Evolutionary conservation across 1,284 basidiomycete genomes (phyloP).

Genomic region (Melanopsichium pennsylvanicum): DNA sequence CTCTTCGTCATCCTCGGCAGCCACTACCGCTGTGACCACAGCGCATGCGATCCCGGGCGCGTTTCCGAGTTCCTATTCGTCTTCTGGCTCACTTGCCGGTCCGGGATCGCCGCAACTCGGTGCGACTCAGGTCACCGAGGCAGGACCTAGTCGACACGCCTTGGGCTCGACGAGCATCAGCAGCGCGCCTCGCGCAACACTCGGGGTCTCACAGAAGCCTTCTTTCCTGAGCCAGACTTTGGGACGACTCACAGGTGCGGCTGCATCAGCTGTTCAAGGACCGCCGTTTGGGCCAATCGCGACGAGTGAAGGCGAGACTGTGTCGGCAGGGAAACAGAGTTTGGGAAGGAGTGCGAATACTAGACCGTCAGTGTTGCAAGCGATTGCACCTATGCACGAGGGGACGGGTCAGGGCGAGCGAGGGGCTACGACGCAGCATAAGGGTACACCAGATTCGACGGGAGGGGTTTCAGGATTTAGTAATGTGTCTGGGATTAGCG

Average conservation of each 20-base stretch:
- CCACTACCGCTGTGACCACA: constrained; percentile 24
- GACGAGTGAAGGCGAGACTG: constrained; percentile 1
- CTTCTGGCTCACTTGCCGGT: constrained; percentile 21
- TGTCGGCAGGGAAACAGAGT: background rate
- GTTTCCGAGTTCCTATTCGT: constrained; percentile 33
- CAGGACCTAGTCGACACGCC: background rate
- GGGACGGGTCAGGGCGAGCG: background rate
- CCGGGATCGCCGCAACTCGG: constrained; percentile 7
- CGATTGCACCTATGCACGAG: constrained; percentile 22
- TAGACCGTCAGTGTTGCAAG: constrained; percentile 33
- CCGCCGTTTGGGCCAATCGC: constrained; percentile 17
- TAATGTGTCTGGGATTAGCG: constrained; percentile 21
- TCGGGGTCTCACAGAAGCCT: constrained; percentile 14
- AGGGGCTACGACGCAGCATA: constrained; percentile 7
- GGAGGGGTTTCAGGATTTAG: constrained; percentile 24
- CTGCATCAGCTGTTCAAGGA: constrained; percentile 10
- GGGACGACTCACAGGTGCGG: constrained; percentile 35
- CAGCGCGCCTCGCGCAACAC: constrained; percentile 3
- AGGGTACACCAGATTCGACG: constrained; percentile 27
- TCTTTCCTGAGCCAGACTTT: constrained; percentile 48
- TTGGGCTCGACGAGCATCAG: no score
- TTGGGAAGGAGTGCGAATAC: constrained; percentile 7
- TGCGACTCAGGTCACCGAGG: constrained; percentile 2
- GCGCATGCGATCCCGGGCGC: constrained; percentile 38
- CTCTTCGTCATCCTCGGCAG: constrained; percentile 20